These are phyloP conservation scores for Boletellus sp. DNA, from an alignment of 768 basidiomycete genomes.

Conservation along the genomic window DNA sequence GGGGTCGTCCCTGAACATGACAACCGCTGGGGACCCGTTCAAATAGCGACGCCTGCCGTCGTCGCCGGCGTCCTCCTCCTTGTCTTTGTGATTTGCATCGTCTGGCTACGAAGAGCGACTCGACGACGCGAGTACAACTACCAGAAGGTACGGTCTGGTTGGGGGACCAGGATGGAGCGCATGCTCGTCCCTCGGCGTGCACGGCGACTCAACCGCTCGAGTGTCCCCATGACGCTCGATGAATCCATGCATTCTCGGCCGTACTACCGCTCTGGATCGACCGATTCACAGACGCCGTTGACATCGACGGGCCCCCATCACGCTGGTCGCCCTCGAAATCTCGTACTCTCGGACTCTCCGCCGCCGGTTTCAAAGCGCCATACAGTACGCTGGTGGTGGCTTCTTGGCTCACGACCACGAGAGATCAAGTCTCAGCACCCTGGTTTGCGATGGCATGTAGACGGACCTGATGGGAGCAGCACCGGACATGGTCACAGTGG, in stretches of 20 bases:
- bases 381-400: constrained; percentile 22
- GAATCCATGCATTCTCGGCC: constrained; percentile 19
- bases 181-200: constrained; percentile 14
- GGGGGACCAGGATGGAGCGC: constrained; percentile 11
- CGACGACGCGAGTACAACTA: constrained; percentile 8
- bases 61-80: constrained; percentile 31
- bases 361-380: constrained; percentile 2
- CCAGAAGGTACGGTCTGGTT: constrained; percentile 12
- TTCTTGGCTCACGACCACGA: constrained; percentile 23
- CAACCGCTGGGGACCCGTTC: constrained; percentile 24
- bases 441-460: constrained; percentile 19
- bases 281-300: constrained; percentile 29
- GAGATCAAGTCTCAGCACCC: constrained; percentile 26
- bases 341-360: not conserved
- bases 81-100: constrained; percentile 18
- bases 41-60: constrained; percentile 34
- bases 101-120: constrained; percentile 21
- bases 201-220: constrained; percentile 14
- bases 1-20: not conserved
- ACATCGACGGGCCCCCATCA: constrained; percentile 6
- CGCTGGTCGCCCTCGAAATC: constrained; percentile 12
- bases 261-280: constrained; percentile 19
- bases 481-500: constrained; percentile 16
- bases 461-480: constrained; percentile 25
- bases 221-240: constrained; percentile 19